Conservation (phyloP, 179 eudicot species). For the Amaranthus tricolor region DNA sequence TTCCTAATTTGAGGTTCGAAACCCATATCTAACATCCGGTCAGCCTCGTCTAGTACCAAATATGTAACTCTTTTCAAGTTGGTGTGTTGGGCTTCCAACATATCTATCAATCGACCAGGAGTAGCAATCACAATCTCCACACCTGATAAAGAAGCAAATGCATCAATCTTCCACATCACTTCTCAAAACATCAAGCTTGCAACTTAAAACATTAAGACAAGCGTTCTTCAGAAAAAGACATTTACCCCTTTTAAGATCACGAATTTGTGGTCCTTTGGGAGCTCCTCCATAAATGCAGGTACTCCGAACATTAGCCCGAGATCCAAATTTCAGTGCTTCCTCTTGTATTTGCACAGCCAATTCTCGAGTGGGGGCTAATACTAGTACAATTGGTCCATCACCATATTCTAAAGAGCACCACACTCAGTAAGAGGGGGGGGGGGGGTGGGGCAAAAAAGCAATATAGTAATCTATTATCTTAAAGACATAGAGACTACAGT, state of each 20-base stretch:
- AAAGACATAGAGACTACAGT: not conserved
- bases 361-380: conserved; percentile 91
- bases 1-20: conserved; percentile 89
- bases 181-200: not conserved
- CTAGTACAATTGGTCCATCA: conserved; percentile 86
- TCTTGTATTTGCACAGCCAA: conserved; percentile 94
- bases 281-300: conserved; percentile 94
- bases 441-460: not conserved
- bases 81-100: conserved; percentile 81
- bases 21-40: conserved; percentile 94
- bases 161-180: not conserved
- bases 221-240: conserved; percentile 36
- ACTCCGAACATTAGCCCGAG: conserved; percentile 68
- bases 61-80: conserved; percentile 83
- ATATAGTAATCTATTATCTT: not conserved
- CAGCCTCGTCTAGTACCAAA: conserved; percentile 88
- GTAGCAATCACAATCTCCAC: conserved; percentile 91
- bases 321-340: conserved; percentile 84
- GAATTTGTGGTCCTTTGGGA: conserved; percentile 95
- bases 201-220: conserved; percentile 7
- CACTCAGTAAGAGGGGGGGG: not conserved
- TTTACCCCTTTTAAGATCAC: conserved; percentile 93
- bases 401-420: conserved; percentile 54
- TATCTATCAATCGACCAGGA: conserved; percentile 87
- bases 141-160: conserved; percentile 37